A percentile compares a stretch with the other conserved stretches of the same genome.
These are phyloP conservation scores for Cucurbita moschata DNA, from an alignment of 306 rosid species.

Conservation along the genomic window DNA sequence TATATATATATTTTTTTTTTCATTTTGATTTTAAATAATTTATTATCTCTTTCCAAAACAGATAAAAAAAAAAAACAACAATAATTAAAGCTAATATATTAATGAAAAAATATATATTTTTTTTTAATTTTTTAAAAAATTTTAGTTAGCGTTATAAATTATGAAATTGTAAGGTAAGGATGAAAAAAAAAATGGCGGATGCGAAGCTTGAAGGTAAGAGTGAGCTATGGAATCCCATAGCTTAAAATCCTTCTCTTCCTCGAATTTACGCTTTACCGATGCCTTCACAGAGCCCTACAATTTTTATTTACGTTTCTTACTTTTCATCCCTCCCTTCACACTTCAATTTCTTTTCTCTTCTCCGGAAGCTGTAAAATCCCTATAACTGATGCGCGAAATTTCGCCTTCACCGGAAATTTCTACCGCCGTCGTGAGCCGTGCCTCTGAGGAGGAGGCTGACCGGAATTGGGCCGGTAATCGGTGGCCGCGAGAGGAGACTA, in stretches of 20 bases:
- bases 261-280: constrained; percentile 22
- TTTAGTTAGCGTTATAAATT: background rate
- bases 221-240: background rate
- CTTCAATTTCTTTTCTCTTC: background rate
- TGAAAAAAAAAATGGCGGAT: background rate
- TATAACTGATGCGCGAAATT: constrained; percentile 33
- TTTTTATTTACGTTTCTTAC: constrained; percentile 15
- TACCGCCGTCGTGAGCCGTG: background rate
- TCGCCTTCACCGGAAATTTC: constrained; percentile 29
- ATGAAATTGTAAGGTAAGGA: background rate
- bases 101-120: too few species aligned
- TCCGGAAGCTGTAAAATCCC: constrained; percentile 25
- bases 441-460: constrained; percentile 24
- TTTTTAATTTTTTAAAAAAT: too few species aligned
- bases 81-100: background rate
- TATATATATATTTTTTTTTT: too few species aligned
- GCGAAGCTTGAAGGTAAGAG: background rate
- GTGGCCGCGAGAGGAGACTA: constrained; percentile 66
- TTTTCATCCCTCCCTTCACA: background rate
- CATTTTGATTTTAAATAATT: background rate
- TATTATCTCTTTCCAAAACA: background rate
- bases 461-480: constrained; percentile 44
- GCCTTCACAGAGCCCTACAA: background rate
- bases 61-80: background rate
- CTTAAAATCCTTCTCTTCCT: background rate